Base-by-base conservation (phyloP, 805 yeast genomes). In the Myxozyma neotropica region DNA sequence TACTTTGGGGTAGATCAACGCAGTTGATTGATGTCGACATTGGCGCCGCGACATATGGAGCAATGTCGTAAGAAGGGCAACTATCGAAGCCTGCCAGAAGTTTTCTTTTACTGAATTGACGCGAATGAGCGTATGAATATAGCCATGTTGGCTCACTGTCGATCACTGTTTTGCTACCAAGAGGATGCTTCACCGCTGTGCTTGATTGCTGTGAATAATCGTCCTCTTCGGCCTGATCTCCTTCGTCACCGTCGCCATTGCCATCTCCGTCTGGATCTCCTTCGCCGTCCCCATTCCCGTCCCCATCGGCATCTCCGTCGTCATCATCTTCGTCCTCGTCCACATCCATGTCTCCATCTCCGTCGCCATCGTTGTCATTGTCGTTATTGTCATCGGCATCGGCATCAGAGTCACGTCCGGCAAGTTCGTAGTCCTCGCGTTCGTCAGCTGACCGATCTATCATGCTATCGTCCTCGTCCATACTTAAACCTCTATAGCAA, bases 1-100 rank as follows among this genome's bases (percentile, higher is more conserved):
- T 86, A 4, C 95, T 96, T 67, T 82, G 83, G 0, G 96, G 82
- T 47, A 90, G 76, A 1, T 92, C 86, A 36, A 93, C 67, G 1
- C 94, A 81, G 73, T 90, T 90, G 33, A 94, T 86, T 27, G 88
- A 85, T 0, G 89, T 75, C 1, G 89, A 80, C 68, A 89, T 90
- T 0, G 96, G 93, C 10, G 92, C 85, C 1, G 97, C 97, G 21
- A 88, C 95, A 10, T 87, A 81, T 0, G 99, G 98, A 39, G 82
- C 78, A 1, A 93, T 83, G 58, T 88, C 95, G 66, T 85, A 84
- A 0, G 81, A 74, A 1, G 80, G 76, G 7, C 89, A 84, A 0
- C 74, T 52, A 55, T 76, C 74, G 1, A 88, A 83, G 29, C 81
- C 81, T n/a, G 71, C 67, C 1, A 69, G 64, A 21, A 78, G 68